Evolutionary conservation across 2,329 filamentous ascomycete species (phyloP).

Genomic region (Biscogniauxia mediterranea): DNA sequence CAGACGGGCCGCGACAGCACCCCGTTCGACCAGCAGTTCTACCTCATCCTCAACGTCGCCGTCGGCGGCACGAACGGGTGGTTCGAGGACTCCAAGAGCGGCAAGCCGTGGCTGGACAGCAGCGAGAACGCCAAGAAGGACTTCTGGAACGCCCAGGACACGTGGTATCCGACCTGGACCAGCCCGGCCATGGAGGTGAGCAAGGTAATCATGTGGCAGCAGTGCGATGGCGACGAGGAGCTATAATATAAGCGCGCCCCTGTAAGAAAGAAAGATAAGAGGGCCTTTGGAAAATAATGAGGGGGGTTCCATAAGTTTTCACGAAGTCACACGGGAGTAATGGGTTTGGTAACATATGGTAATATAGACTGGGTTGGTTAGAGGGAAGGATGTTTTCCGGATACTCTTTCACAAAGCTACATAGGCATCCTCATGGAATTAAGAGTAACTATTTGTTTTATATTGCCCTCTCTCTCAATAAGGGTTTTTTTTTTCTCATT

Average conservation of each 20-base stretch:
- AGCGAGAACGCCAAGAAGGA: slow-evolving; percentile 67
- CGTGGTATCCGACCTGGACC: slow-evolving; percentile 72
- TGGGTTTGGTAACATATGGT: slow-evolving; percentile 12
- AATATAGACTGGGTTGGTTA: slow-evolving; percentile 1
- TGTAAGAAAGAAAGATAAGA: not conserved
- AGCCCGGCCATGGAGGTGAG: slow-evolving; percentile 66
- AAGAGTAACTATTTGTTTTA: not conserved
- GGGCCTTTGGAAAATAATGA: too few relatives aligned
- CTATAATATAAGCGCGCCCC: slow-evolving; percentile 39
- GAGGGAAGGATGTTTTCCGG: not conserved
- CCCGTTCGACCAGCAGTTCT: slow-evolving; percentile 75
- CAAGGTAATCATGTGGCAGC: slow-evolving; percentile 69
- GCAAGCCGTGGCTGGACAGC: slow-evolving; percentile 77
- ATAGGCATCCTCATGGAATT: too few relatives aligned
- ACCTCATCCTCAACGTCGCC: slow-evolving; percentile 72
- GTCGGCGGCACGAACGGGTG: slow-evolving; percentile 80
- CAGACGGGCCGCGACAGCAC: slow-evolving; percentile 59
- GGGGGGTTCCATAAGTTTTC: not conserved
- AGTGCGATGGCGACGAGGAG: slow-evolving; percentile 61
- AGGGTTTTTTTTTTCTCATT: too few relatives aligned
- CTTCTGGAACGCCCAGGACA: slow-evolving; percentile 68
- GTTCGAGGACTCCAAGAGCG: slow-evolving; percentile 70
- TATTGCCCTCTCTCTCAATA: too few relatives aligned
- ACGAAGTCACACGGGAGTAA: slow-evolving; percentile 9
- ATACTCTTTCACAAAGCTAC: not conserved